Evolutionary conservation across 495 filamentous ascomycete genomes (phyloP).

Genomic region (Letharia columbiana): DNA sequence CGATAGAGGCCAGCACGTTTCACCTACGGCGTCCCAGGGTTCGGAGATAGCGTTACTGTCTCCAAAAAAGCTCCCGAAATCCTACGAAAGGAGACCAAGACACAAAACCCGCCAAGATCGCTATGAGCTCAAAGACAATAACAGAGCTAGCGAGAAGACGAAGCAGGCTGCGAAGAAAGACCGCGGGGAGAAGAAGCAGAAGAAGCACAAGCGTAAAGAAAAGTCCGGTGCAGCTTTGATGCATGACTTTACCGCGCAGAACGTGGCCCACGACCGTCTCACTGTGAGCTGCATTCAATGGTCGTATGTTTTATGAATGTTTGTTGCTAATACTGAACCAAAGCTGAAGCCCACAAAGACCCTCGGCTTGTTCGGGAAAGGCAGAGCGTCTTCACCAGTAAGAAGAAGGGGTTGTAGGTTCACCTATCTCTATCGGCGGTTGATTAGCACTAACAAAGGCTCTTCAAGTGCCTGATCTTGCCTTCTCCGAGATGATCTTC

Average conservation of each 20-base stretch:
- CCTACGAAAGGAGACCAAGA: conserved; percentile 51
- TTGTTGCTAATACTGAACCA: conserved; percentile 24
- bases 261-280: conserved; percentile 52
- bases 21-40: background rate
- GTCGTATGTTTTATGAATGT: background rate
- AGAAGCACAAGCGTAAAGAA: conserved; percentile 35
- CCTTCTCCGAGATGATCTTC: conserved; percentile 62
- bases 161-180: conserved; percentile 39
- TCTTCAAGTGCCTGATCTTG: conserved; percentile 50
- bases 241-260: conserved; percentile 54
- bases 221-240: conserved; percentile 44
- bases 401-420: conserved; percentile 39
- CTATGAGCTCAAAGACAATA: conserved; percentile 37
- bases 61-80: conserved; percentile 16
- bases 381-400: conserved; percentile 52
- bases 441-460: background rate
- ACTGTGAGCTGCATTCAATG: conserved; percentile 44
- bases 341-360: conserved; percentile 43
- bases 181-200: conserved; percentile 31
- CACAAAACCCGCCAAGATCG: conserved; percentile 53
- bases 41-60: background rate
- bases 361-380: conserved; percentile 64
- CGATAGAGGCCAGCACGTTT: background rate
- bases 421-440: background rate
- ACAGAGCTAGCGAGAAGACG: conserved; percentile 7